Conservation (phyloP, 2,329 filamentous ascomycete genomes). For the Colletotrichum eremochloae region DNA sequence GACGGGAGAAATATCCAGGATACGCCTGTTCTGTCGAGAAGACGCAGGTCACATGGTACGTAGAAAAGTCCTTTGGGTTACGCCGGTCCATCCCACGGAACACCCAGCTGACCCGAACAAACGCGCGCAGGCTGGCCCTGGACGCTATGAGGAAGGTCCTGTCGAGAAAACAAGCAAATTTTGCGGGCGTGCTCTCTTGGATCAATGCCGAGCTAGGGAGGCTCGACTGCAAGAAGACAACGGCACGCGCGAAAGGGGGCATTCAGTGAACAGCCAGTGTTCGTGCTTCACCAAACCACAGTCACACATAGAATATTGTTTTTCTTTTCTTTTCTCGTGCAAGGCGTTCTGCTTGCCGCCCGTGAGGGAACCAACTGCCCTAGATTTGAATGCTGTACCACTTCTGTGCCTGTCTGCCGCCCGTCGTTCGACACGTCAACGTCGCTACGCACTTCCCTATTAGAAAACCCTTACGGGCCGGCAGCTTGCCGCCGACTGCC, state of each 20-base stretch:
- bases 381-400: neutral
- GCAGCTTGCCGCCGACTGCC: neutral
- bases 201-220: constrained; percentile 23
- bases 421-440: neutral
- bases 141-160: constrained; percentile 29
- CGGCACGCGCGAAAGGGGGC: constrained; percentile 16
- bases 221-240: constrained; percentile 29
- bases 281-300: neutral
- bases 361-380: neutral
- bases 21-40: constrained; percentile 73
- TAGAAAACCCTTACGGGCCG: neutral
- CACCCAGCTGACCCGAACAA: neutral
- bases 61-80: constrained; percentile 34
- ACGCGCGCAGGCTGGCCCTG: constrained; percentile 32
- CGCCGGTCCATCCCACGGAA: neutral
- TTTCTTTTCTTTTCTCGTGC: neutral
- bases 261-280: neutral
- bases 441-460: neutral
- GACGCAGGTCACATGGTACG: constrained; percentile 73
- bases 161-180: constrained; percentile 31
- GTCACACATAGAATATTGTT: neutral
- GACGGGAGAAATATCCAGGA: constrained; percentile 59
- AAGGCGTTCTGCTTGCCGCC: neutral
- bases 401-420: neutral
- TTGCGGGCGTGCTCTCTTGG: constrained; percentile 34